These are phyloP conservation scores for Hyaloscypha bicolor DNA, from an alignment of 495 filamentous ascomycete species.

Conservation along the genomic window DNA sequence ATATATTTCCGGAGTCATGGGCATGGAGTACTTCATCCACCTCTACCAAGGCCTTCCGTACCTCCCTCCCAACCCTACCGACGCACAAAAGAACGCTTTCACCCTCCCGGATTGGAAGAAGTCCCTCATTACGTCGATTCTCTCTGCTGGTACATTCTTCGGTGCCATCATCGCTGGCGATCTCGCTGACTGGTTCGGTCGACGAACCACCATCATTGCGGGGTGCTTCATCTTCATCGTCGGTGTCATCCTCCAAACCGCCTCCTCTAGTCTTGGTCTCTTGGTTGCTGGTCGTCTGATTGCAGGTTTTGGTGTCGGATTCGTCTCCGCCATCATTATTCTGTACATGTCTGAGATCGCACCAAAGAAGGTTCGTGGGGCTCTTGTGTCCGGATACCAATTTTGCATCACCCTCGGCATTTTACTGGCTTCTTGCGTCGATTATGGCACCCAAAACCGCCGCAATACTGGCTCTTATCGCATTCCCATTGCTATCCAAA, in stretches of 20 bases:
- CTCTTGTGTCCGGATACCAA: slow-evolving; percentile 70
- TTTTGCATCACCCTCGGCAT: slow-evolving; percentile 75
- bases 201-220: slow-evolving; percentile 68
- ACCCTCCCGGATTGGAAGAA: slow-evolving; percentile 59
- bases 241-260: slow-evolving; percentile 81
- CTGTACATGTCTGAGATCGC: slow-evolving; percentile 72
- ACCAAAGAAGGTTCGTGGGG: slow-evolving; percentile 67
- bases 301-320: slow-evolving; percentile 80
- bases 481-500: slow-evolving; percentile 70
- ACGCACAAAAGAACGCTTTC: slow-evolving; percentile 22
- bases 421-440: slow-evolving; percentile 71
- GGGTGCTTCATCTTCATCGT: slow-evolving; percentile 70
- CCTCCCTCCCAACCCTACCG: slow-evolving; percentile 21
- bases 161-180: slow-evolving; percentile 72
- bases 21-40: slow-evolving; percentile 76
- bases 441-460: slow-evolving; percentile 66
- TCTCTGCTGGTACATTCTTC: slow-evolving; percentile 90
- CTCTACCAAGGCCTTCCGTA: slow-evolving; percentile 46
- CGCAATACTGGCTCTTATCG: slow-evolving; percentile 67
- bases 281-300: slow-evolving; percentile 79
- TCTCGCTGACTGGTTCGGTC: slow-evolving; percentile 73
- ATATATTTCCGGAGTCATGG: slow-evolving; percentile 29
- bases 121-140: slow-evolving; percentile 79
- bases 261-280: slow-evolving; percentile 64
- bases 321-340: slow-evolving; percentile 65